Evolutionary conservation across 225 moss, liverwort and hornwort species (phyloP), one percentile per base, ranked within the genome.

Genomic region (Lunularia cruciata): DNA sequence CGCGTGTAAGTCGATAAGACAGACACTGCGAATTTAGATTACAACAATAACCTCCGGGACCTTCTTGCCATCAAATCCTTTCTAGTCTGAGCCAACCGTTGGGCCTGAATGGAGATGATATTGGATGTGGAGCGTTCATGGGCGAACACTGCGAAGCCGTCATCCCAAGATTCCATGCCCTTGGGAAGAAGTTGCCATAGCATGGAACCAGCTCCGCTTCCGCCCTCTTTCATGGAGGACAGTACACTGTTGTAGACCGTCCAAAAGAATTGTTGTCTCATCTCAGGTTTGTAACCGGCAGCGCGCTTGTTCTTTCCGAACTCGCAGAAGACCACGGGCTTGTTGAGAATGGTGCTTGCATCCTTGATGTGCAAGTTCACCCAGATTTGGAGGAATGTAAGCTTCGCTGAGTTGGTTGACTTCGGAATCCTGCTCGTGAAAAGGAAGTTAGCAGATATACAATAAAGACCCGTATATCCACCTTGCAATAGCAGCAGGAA

Each of bases 281-380:
- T 83, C 32, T 75, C 54, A 5, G 51, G 43, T 0, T 18, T 46
- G 74, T 83, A 90, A 6, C 83, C 83, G 0, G 75, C 23, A 22
- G 73, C 30, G 19, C 59, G 39, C 20, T 69, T 72, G 10, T 83
- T 87, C 42, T 78, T 79, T 14, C 89, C 89, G 1, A 51, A 90
- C 70, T 90, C 89, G 1, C 83, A 81, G 38, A 90, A 90, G 57
- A 90, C 5, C 0, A 90, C 81, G 0, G 89, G 89, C 83, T 85
- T 90, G 27, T 22, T 9, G 54, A 90, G 34, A 18, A 34, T 32
- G 65, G 74, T 25, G 58, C 3, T 22, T 2, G 85, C 73, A 18
- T 87, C 87, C 23, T 39, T 53, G 57, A 85, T 87, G 79, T 90
- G 89, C 0, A 77, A 47, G 31, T 59, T 83, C 28, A 80, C 57